These are phyloP conservation scores for Alternaria longipes DNA, from an alignment of 2,329 filamentous ascomycete species.

Conservation along the genomic window DNA sequence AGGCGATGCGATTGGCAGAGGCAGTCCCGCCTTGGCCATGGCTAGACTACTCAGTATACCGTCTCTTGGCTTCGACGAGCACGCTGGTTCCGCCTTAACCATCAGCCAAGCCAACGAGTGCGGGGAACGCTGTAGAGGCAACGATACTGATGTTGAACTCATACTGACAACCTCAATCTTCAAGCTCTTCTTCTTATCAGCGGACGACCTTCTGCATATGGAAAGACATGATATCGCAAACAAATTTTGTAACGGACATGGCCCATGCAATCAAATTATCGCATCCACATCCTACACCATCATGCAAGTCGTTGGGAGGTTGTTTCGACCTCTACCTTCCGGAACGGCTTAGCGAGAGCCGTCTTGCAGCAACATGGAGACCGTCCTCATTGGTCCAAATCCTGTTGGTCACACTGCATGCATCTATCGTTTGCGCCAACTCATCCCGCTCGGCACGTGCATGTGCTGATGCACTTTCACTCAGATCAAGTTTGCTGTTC, in stretches of 20 bases:
- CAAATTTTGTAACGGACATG: background rate
- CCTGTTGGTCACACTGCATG: conserved; percentile 12
- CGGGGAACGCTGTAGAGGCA: background rate
- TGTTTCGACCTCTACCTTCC: conserved; percentile 13
- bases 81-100: background rate
- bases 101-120: background rate
- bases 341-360: conserved; percentile 12
- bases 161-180: background rate
- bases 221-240: background rate
- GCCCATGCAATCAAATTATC: background rate
- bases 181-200: background rate
- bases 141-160: background rate
- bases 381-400: conserved; percentile 6
- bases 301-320: background rate
- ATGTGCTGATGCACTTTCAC: background rate
- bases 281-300: conserved; percentile 6
- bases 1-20: background rate
- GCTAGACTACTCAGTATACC: background rate
- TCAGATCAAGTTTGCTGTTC: background rate
- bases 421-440: conserved; percentile 5
- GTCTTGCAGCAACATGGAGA: background rate
- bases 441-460: background rate
- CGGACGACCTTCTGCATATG: background rate
- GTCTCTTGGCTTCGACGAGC: background rate
- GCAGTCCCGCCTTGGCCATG: background rate